Percentiles rank a stretch among this genome's conserved stretches.
phyloP scores from a whole-genome alignment of 768 basidiomycete species.

The Suillus variegatus region DNA sequence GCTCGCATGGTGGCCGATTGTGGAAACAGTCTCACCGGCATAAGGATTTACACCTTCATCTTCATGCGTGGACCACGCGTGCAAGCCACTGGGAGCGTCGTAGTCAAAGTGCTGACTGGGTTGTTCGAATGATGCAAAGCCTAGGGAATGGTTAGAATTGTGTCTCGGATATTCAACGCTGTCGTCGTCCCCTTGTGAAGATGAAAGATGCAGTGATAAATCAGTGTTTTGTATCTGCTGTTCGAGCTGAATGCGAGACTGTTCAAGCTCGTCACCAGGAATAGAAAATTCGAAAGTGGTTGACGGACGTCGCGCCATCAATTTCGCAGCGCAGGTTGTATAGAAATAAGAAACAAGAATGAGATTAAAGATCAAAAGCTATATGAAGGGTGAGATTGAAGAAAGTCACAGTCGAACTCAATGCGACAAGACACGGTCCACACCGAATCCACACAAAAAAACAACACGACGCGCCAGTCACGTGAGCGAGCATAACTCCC shows the following conservation, averaged over 20 bases:
- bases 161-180: slow-evolving; percentile 74
- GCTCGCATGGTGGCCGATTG: slow-evolving; percentile 87
- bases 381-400: slow-evolving; percentile 9
- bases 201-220: slow-evolving; percentile 69
- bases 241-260: slow-evolving; percentile 76
- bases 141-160: slow-evolving; percentile 57
- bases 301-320: slow-evolving; percentile 28
- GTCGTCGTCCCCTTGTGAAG: slow-evolving; percentile 47
- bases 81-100: slow-evolving; percentile 48
- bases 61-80: slow-evolving; percentile 63
- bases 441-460: slow-evolving; percentile 9
- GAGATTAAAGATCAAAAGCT: slow-evolving; percentile 13
- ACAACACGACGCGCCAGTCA: slow-evolving; percentile 28
- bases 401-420: slow-evolving; percentile 8
- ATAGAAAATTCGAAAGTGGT: slow-evolving; percentile 52
- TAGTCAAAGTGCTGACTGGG: slow-evolving; percentile 60
- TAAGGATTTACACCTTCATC: slow-evolving; percentile 71
- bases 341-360: slow-evolving; percentile 19
- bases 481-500: slow-evolving; percentile 21
- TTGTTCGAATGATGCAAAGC: slow-evolving; percentile 62
- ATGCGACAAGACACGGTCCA: slow-evolving; percentile 1
- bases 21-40: slow-evolving; percentile 72
- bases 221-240: slow-evolving; percentile 74
- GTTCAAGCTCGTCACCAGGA: slow-evolving; percentile 71
- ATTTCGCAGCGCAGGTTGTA: slow-evolving; percentile 17